Percentiles rank a stretch among this genome's conserved stretches.
Conservation (phyloP, 1,139 yeast species). For the Yamadazyma mexicana region DNA sequence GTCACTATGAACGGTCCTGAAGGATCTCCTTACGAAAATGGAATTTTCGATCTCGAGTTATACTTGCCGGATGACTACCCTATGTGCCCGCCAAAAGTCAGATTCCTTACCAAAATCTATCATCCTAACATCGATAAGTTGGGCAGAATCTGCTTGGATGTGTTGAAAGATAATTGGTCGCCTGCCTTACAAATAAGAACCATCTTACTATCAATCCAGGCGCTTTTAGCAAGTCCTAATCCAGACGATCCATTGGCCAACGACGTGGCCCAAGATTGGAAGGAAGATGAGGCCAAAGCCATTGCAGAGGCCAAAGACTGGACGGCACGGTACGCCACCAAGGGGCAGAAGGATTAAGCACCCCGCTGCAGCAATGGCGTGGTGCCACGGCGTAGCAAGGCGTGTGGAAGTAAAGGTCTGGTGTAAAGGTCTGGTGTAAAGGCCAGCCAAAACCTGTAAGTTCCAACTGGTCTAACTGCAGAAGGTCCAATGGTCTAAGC, state of each 20-base stretch:
- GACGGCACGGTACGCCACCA: slow-evolving; percentile 70
- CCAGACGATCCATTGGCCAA: slow-evolving; percentile 98
- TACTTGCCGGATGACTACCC: slow-evolving; percentile 90
- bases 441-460: no score
- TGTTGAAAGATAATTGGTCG: slow-evolving; percentile 91
- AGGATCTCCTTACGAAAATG: slow-evolving; percentile 80
- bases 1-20: slow-evolving; percentile 85
- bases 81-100: slow-evolving; percentile 89
- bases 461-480: no score
- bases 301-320: slow-evolving; percentile 83
- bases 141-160: slow-evolving; percentile 94
- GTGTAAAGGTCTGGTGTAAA: no score
- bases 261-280: slow-evolving; percentile 97
- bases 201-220: slow-evolving; percentile 88
- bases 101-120: slow-evolving; percentile 89
- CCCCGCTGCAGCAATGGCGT: no score
- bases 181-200: slow-evolving; percentile 97
- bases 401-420: no score
- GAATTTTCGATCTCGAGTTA: slow-evolving; percentile 73
- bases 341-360: slow-evolving; percentile 5
- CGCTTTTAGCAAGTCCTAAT: slow-evolving; percentile 91
- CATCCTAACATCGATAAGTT: slow-evolving; percentile 96
- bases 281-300: slow-evolving; percentile 78
- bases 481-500: no score
- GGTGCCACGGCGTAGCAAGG: no score